phyloP scores from a whole-genome alignment of 176 grass and related monocot species.

The Oryza brachyantha region DNA sequence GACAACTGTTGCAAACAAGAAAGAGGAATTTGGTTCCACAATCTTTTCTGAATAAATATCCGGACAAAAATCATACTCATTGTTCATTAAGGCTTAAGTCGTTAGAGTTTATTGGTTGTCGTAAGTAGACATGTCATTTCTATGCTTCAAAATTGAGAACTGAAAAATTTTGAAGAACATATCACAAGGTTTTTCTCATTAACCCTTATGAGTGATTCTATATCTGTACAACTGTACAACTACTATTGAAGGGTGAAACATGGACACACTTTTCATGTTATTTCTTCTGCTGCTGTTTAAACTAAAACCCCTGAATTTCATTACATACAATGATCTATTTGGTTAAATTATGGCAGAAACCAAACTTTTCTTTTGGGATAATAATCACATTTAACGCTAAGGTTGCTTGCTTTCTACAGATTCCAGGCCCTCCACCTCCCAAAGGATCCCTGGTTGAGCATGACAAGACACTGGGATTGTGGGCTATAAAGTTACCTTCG shows the following conservation, averaged over 20 bases:
- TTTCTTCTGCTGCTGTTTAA: not conserved
- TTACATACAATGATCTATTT: not conserved
- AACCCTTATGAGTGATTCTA: not conserved
- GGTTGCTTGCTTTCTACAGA: conserved; percentile 46
- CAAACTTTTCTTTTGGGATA: not conserved
- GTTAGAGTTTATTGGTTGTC: not conserved
- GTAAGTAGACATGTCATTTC: not conserved
- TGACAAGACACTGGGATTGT: conserved; percentile 63
- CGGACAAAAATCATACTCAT: no score
- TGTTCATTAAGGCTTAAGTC: not conserved
- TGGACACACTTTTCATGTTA: not conserved
- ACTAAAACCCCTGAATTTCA: not conserved
- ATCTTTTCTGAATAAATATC: not conserved
- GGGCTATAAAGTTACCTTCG: conserved; percentile 75
- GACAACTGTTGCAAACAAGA: not conserved
- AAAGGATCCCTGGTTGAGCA: conserved; percentile 67
- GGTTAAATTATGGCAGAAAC: not conserved
- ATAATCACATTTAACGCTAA: conserved; percentile 10
- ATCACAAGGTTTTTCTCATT: not conserved
- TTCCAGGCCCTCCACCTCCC: conserved; percentile 73
- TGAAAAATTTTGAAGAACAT: not conserved
- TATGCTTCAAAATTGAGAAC: not conserved
- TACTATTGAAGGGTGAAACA: not conserved
- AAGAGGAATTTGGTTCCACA: not conserved
- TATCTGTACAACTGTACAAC: not conserved